Evolutionary conservation across 495 filamentous ascomycete species (phyloP), one percentile per base, ranked within the genome.

Genomic region (Recurvomyces mirabilis): DNA sequence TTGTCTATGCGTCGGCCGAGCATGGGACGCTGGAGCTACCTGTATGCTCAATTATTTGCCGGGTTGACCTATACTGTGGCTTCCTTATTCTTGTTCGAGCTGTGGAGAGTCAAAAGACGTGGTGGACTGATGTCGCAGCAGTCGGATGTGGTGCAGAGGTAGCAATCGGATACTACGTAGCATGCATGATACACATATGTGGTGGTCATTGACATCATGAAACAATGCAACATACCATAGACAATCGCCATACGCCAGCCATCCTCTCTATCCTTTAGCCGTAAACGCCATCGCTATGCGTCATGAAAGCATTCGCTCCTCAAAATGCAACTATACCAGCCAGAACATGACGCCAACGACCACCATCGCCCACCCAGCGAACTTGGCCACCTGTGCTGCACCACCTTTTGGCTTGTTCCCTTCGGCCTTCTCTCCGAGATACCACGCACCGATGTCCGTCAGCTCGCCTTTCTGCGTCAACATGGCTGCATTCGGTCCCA

Each of bases 381-480:
- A 47, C 11, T 17, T 24, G 5, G 37, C 28, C 4, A 34, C 21
- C 17, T 34, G 45, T 2, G 36, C 24, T 3, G 34, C 32, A 23
- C 14, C 49, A 33, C 49, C 40, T 22, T 51, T 51, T 12, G 63
- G 65, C n/a, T 47, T 41, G 23, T 62, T 59, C 9, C 71, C 73
- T 10, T 75, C 74, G 2, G 60, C 69, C 17, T 51, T 51, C 5
- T 69, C 61, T 18, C 80, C 81, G 5, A 84, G 57, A 55, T 84
- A 86, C 81, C 79, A 84, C 7, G 65, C 65, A n/a, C 81, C 81
- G 43, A 86, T 81, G 56, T 84, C 74, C 28, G 81, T 84, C 28
- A 86, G 61, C 41, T 70, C 28, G 13, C 81, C 81, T 9, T 70
- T 61, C 19, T 68, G 60, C 45, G 69, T 74, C 41, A 85, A 59